Base-by-base conservation (phyloP, 495 filamentous ascomycete genomes). In the Penicillium ucsense region DNA sequence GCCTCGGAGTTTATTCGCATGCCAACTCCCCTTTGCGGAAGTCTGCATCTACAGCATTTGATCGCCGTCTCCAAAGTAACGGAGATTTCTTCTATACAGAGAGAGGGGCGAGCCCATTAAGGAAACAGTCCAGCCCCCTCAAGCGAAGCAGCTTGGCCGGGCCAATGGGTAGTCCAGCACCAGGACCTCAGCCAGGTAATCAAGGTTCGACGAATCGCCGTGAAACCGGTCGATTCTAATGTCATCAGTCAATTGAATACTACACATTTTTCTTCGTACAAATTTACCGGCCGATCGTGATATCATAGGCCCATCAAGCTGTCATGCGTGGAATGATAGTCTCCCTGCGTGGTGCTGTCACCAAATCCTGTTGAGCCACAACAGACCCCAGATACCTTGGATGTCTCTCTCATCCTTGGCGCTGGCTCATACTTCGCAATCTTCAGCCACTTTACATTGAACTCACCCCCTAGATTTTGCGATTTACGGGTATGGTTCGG, bases 21-120 rank as follows among this genome's bases (percentile, higher is more conserved):
- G 78, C 82, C n/a, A 83, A 84, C 45, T 90, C 86, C 8, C 88
- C 88, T 8, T 67, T 94, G 30, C 80, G 85, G 49, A 91, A 90
- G 41, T 70, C 72, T 12, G 62, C 66, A 12, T 71, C 74, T 8
- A 64, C 69, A 10, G 62, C 68, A n/a, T 65, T 75, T 41, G 64
- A 67, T 3, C 66, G 64, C 27, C 56, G 67, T 27, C 47, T 67
- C 11, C 62, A 68, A 45, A 64, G 53, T 41, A 64, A 55, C 9
- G 62, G 62, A 0, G 66, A 69, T 27, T 67, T 66, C 30, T 62
- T 65, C 38, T 66, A 70, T 41, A 69, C 61, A 43, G 71, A 75
- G 36, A 54, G 67, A 40, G 65, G 60, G 31, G 52, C 62, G 20
- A 67, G 61, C 41, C 61, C 67, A 3, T 29, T 64, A 52, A 68